phyloP scores from a whole-genome alignment of 176 grass and related monocot genomes.

The Ananas comosus region DNA sequence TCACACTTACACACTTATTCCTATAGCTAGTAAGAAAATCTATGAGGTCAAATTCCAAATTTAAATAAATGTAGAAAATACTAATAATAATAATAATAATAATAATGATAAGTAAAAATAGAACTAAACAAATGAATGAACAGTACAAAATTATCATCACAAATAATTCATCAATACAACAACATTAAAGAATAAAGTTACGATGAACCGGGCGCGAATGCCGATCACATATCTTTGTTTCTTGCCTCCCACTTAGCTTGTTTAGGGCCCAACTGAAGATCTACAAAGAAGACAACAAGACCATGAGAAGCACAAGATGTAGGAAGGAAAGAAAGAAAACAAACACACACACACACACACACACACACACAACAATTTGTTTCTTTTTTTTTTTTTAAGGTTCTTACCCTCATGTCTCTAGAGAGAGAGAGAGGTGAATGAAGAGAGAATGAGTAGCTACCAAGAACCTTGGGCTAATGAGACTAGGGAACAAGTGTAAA shows the following conservation, averaged over 20 bases:
- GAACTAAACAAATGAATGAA: no score
- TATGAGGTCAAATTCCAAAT: no score
- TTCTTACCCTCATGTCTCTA: conserved; percentile 28
- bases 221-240: conserved; percentile 18
- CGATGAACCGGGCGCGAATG: conserved; percentile 16
- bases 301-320: neutral
- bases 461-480: conserved; percentile 10
- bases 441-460: conserved; percentile 9
- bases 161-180: no score
- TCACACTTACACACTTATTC: no score
- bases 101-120: no score
- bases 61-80: no score
- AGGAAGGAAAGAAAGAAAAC: no score
- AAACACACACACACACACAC: no score
- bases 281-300: conserved; percentile 21
- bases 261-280: conserved; percentile 65
- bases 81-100: no score
- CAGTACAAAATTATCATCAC: no score
- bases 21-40: no score
- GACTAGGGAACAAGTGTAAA: neutral
- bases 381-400: conserved; percentile 7
- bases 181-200: conserved; percentile 14
- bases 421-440: conserved; percentile 1
- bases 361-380: no score
- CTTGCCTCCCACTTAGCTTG: conserved; percentile 49